phyloP scores from a whole-genome alignment of 495 filamentous ascomycete genomes.

The Penicillium roqueforti region DNA sequence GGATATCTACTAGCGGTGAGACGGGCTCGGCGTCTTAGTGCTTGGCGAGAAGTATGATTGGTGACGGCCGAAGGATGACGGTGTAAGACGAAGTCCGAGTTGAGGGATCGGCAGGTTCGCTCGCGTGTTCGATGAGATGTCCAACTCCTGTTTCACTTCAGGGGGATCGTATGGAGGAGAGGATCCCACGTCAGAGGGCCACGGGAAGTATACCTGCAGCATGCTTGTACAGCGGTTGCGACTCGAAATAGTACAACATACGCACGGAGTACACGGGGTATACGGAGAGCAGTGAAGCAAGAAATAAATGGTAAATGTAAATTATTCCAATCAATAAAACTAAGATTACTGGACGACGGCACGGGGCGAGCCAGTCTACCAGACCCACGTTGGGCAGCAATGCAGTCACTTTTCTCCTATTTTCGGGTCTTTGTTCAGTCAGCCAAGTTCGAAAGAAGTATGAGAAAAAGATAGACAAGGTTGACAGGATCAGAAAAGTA shows the following conservation, averaged over 20 bases:
- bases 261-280: too few species aligned
- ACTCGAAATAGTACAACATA: too few species aligned
- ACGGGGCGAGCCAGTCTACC: conserved; percentile 20
- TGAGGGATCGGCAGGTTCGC: conserved; percentile 24
- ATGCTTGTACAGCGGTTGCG: neutral
- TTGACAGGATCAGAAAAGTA: conserved; percentile 36
- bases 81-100: conserved; percentile 29
- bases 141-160: neutral
- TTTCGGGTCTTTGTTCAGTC: conserved; percentile 6
- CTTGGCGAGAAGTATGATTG: conserved; percentile 27
- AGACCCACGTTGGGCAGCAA: conserved; percentile 45
- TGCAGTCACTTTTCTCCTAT: conserved; percentile 21
- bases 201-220: conserved; percentile 9
- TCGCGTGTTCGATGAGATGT: conserved; percentile 12
- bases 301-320: conserved; percentile 5
- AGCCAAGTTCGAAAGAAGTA: conserved; percentile 12
- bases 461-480: conserved; percentile 7
- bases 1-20: conserved; percentile 31
- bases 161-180: conserved; percentile 17
- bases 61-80: conserved; percentile 21
- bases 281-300: too few species aligned
- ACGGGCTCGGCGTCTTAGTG: conserved; percentile 18
- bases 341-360: conserved; percentile 13
- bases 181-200: conserved; percentile 18
- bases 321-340: neutral